Conservation (phyloP, 73 alveolate genomes). For the Loxodes magnus region DNA sequence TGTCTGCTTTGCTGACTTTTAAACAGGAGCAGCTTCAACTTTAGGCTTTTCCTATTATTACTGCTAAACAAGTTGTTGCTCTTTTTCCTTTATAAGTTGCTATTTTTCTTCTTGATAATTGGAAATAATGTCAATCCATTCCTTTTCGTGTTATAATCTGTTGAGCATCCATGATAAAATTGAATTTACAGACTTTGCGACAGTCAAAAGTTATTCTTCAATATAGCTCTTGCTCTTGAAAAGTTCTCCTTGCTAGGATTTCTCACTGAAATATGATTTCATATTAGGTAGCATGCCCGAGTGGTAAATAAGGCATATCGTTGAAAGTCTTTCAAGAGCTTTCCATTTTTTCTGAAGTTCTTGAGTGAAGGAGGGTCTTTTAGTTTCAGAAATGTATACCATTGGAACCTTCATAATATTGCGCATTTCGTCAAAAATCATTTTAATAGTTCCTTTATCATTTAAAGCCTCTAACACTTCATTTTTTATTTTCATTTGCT, state of each 20-base stretch:
- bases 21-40: background rate
- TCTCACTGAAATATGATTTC: too few relatives aligned
- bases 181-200: constrained; percentile 27
- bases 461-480: constrained; percentile 8
- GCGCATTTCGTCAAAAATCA: constrained; percentile 9
- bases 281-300: constrained; percentile 19
- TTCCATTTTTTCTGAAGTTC: constrained; percentile 17
- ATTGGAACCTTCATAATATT: constrained; percentile 18
- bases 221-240: constrained; percentile 1
- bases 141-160: constrained; percentile 23
- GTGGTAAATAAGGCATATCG: constrained; percentile 23
- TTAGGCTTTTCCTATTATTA: constrained; percentile 1
- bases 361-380: constrained; percentile 25
- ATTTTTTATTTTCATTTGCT: too few relatives aligned
- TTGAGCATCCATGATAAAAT: constrained; percentile 34
- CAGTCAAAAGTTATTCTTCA: constrained; percentile 15
- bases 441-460: constrained; percentile 3
- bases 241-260: too few relatives aligned
- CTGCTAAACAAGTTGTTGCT: constrained; percentile 16
- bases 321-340: constrained; percentile 14
- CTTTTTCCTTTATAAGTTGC: constrained; percentile 10
- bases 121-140: constrained; percentile 3
- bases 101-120: constrained; percentile 9
- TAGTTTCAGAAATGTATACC: constrained; percentile 22
- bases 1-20: constrained; percentile 1